Conservation (phyloP, 2,329 filamentous ascomycete genomes). For the Colletotrichum lini region DNA sequence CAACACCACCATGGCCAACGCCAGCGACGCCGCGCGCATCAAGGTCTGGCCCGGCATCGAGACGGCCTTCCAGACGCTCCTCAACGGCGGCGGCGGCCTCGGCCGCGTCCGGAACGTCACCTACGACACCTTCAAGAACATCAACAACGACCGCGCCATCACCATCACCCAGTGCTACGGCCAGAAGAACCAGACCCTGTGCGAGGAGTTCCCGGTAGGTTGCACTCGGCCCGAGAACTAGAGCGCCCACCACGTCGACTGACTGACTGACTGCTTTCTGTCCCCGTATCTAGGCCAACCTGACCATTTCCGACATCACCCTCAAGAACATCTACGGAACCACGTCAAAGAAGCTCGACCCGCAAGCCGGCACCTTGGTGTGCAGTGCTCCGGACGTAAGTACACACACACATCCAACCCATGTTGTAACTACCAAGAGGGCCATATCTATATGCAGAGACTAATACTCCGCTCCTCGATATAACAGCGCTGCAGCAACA, state of each 20-base stretch:
- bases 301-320: conserved; percentile 48
- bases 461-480: background rate
- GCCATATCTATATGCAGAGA: too few relatives aligned
- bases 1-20: conserved; percentile 72
- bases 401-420: background rate
- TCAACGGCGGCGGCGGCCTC: conserved; percentile 73
- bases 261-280: too few relatives aligned
- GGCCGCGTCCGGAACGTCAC: conserved; percentile 72
- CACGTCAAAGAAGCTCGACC: conserved; percentile 48
- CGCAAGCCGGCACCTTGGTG: conserved; percentile 48
- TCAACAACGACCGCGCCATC: conserved; percentile 73
- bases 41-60: conserved; percentile 74
- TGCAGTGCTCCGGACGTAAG: conserved; percentile 50
- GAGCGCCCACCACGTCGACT: background rate
- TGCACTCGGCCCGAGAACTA: background rate
- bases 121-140: conserved; percentile 70
- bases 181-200: conserved; percentile 46
- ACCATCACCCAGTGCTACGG: conserved; percentile 75
- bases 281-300: conserved; percentile 30
- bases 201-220: conserved; percentile 52
- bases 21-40: conserved; percentile 77
- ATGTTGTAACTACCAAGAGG: background rate
- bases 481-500: conserved; percentile 57
- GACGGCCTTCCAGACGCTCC: conserved; percentile 67
- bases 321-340: conserved; percentile 50